Base-by-base conservation (phyloP, 2,329 filamentous ascomycete species). In the Colletotrichum coccodes region DNA sequence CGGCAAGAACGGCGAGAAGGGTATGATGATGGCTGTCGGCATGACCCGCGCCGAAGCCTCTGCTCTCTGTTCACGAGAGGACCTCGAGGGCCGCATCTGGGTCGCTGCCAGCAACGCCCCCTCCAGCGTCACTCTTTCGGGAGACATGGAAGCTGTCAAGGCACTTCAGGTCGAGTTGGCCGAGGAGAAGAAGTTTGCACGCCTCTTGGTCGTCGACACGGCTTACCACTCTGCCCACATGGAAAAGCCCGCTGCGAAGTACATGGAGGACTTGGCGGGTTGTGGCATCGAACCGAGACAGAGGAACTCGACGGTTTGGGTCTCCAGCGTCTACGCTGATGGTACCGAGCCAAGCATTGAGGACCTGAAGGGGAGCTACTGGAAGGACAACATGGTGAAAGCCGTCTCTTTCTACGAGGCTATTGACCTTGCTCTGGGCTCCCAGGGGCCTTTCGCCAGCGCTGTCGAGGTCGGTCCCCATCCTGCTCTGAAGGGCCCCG, bases 221-320 rank as follows among this genome's bases (percentile, higher is more conserved):
- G 85, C 84, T 0, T 87, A 86, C 58, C 85, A 87, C 73, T 86
- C 84, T 0, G 78, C 77, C 1, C 85, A 86, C 70, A 87, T 87
- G 84, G 56, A 72, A 1, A 64, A 30, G 26, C 73, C 81, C 1
- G 78, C 79, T 0, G 70, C 42, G 1, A 67, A 76, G 56, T 85
- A 85, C 61, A 67, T 76, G 3, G 62, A 77, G 30, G 73, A 72
- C 1, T 68, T 84, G 46, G 38, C 60, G 2, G 63, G 60, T 18
- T 79, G 76, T 34, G 66, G 64, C 18, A 77, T 84, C 30, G 42
- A 66, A 0, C 75, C 77, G 1, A 60, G 2, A 16, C 57, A 3
- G 64, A 67, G 8, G 70, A 78, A 77, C 38, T 72, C 71, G 1
- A 74, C 73, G 11, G 53, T 57, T 0, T 84, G 82, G 83, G 64